Conservation (phyloP, 169 alveolate species). For the Cyclospora cayetanensis region DNA sequence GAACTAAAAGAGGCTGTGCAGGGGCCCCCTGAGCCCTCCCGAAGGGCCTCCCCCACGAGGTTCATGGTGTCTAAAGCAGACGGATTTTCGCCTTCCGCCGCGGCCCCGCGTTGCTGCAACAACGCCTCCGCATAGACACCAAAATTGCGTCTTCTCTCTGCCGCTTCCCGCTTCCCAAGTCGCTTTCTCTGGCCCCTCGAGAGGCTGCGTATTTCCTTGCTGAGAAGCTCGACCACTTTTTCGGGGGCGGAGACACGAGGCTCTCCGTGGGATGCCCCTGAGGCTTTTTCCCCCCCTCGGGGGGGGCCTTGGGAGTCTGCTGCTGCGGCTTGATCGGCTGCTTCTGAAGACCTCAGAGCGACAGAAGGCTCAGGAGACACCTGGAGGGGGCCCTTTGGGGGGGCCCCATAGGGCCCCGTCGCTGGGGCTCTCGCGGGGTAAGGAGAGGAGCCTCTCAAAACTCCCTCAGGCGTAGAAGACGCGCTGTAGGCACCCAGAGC, state of each 20-base stretch:
- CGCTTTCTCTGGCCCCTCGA: background rate
- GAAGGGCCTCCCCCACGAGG: background rate
- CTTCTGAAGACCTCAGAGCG: background rate
- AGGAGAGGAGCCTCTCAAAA: no score
- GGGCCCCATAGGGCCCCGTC: background rate
- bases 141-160: background rate
- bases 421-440: background rate
- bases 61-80: background rate
- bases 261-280: background rate
- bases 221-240: background rate
- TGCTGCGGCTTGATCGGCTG: background rate
- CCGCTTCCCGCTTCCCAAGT: background rate
- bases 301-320: background rate
- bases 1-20: background rate
- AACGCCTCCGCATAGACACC: background rate
- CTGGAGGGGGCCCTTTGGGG: background rate
- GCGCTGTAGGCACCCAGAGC: background rate
- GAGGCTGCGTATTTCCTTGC: background rate
- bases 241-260: no score
- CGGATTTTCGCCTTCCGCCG: background rate
- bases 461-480: no score
- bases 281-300: background rate
- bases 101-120: background rate
- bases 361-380: background rate
- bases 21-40: background rate